Percentiles rank a stretch among this genome's conserved stretches.
Evolutionary conservation across 2,329 filamentous ascomycete genomes (phyloP).

Genomic region (Pseudogymnoascus sp.): DNA sequence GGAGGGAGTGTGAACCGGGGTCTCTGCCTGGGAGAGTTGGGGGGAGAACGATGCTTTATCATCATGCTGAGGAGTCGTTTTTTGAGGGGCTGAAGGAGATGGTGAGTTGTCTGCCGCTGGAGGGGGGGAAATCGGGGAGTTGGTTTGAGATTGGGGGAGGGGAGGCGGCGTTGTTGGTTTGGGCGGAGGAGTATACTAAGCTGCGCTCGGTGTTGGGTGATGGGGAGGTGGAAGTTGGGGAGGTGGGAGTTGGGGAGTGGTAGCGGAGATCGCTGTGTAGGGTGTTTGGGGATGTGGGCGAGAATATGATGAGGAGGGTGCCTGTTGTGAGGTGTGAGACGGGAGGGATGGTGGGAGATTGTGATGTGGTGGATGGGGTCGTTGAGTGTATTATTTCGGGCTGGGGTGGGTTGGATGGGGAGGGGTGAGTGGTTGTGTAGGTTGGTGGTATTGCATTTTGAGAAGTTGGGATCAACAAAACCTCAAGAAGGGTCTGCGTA

Average conservation of each 20-base stretch:
- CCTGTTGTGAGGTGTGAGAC: no score
- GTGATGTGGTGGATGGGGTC: background rate
- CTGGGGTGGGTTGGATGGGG: background rate
- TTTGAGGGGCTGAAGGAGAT: background rate
- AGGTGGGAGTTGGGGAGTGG: no score
- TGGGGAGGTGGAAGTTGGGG: no score
- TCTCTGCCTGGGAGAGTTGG: background rate
- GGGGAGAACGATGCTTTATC: background rate
- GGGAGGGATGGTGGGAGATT: background rate
- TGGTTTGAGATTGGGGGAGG: background rate
- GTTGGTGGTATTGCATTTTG: background rate
- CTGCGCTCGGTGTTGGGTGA: background rate
- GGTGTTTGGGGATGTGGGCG: no score
- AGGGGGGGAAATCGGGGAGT: background rate
- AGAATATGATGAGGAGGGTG: no score
- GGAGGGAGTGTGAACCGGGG: background rate
- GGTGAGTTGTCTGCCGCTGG: background rate
- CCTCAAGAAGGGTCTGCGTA: no score
- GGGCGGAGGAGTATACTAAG: background rate
- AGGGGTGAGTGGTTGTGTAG: background rate
- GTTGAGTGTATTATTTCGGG: background rate
- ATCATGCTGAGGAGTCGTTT: background rate
- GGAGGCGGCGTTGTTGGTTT: background rate
- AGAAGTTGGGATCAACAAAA: no score
- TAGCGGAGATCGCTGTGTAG: no score